These are phyloP conservation scores for Macrolepiota albuminosa DNA, from an alignment of 768 basidiomycete genomes.

Conservation along the genomic window DNA sequence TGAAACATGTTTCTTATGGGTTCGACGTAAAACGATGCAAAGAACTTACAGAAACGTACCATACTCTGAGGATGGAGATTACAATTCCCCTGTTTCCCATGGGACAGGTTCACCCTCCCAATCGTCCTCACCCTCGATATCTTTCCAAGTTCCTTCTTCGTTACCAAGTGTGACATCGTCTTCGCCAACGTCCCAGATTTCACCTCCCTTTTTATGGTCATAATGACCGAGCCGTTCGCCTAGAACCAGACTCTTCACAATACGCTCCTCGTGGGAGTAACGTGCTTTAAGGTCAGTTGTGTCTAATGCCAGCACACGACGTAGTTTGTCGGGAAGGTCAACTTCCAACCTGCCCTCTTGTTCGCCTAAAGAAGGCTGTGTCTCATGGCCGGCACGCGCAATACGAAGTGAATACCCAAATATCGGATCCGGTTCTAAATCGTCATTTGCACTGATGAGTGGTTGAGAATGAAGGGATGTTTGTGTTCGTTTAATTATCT, in stretches of 20 bases:
- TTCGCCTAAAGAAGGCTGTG: slow-evolving; percentile 15
- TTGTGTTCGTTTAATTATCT: slow-evolving; percentile 27
- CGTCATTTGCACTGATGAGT: slow-evolving; percentile 12
- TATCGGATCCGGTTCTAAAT: slow-evolving; percentile 30
- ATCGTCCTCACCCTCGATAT: slow-evolving; percentile 48
- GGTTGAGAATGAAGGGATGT: slow-evolving; percentile 15
- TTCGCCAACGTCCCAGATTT: slow-evolving; percentile 77
- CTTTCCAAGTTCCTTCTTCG: slow-evolving; percentile 20
- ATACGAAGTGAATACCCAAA: slow-evolving; percentile 27
- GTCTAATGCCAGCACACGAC: slow-evolving; percentile 58
- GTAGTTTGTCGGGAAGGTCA: slow-evolving; percentile 63
- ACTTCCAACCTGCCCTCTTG: slow-evolving; percentile 42
- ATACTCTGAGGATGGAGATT: slow-evolving; percentile 15
- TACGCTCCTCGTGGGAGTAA: slow-evolving; percentile 41
- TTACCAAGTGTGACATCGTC: slow-evolving; percentile 31
- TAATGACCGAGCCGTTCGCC: slow-evolving; percentile 53
- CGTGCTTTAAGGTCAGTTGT: slow-evolving; percentile 35
- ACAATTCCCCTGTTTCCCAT: slow-evolving; percentile 78
- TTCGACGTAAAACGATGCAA: slow-evolving; percentile 5
- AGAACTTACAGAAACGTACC: slow-evolving; percentile 13
- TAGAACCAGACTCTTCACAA: slow-evolving; percentile 59
- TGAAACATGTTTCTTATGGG: slow-evolving; percentile 13
- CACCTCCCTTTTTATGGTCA: slow-evolving; percentile 60
- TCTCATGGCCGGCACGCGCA: slow-evolving; percentile 24
- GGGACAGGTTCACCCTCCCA: slow-evolving; percentile 84